Evolutionary conservation across 2,329 filamentous ascomycete species (phyloP).

Genomic region (Macrophomina pseudophaseolina): DNA sequence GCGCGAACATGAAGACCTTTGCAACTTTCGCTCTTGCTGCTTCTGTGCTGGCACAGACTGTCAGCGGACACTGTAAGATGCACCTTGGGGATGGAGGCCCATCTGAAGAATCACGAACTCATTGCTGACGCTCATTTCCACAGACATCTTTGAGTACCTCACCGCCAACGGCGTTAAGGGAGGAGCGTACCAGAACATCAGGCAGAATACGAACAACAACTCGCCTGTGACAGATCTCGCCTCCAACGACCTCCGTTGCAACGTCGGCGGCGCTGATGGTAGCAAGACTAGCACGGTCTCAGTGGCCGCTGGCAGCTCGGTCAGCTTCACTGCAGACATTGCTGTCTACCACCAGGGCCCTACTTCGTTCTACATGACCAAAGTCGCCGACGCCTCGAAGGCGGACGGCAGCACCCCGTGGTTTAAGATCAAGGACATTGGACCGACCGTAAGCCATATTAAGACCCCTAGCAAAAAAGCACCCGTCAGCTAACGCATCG

Average conservation of each 20-base stretch:
- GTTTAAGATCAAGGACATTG: conserved; percentile 48
- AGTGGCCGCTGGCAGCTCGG: conserved; percentile 41
- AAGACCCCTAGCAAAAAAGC: neutral
- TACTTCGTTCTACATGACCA: conserved; percentile 45
- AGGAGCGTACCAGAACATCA: conserved; percentile 42
- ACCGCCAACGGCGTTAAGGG: conserved; percentile 44
- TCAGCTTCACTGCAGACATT: conserved; percentile 43
- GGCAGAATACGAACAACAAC: conserved; percentile 46
- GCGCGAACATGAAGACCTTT: conserved; percentile 40
- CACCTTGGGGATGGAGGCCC: neutral
- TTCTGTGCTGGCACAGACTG: conserved; percentile 40
- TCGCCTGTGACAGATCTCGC: conserved; percentile 42
- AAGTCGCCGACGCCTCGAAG: conserved; percentile 39
- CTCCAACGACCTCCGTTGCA: conserved; percentile 43
- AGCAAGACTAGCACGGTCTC: conserved; percentile 40
- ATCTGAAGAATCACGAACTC: neutral
- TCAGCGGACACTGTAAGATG: conserved; percentile 43
- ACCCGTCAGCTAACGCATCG: conserved; percentile 9
- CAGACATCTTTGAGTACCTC: conserved; percentile 46
- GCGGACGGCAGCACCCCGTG: conserved; percentile 46
- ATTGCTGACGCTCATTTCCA: conserved; percentile 15
- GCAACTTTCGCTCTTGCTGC: conserved; percentile 39
- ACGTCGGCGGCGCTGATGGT: conserved; percentile 39
- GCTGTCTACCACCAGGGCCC: conserved; percentile 48
- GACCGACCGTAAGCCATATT: conserved; percentile 32